These are phyloP conservation scores for Fonsecaea erecta DNA, from an alignment of 2,329 filamentous ascomycete species.

Conservation along the genomic window DNA sequence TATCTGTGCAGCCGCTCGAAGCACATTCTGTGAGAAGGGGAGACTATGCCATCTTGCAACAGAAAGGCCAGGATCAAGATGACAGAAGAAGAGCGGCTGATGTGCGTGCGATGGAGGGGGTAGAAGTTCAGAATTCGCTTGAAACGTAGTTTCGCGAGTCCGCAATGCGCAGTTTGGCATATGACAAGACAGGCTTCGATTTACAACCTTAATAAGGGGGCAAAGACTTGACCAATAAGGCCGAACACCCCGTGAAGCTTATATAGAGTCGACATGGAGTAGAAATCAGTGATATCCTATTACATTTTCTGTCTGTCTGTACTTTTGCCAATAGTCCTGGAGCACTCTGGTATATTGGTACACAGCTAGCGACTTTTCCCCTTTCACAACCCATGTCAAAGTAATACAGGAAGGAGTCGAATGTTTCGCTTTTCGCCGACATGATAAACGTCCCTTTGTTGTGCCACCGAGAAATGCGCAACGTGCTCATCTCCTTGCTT, in stretches of 20 bases:
- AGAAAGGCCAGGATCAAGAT: neutral
- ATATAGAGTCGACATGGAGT: neutral
- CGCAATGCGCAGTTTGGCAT: neutral
- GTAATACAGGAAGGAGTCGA: slow-evolving; percentile 28
- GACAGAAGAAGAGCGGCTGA: neutral
- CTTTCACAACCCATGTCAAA: neutral
- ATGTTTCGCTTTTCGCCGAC: slow-evolving; percentile 7
- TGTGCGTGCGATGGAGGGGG: neutral
- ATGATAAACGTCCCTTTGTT: neutral
- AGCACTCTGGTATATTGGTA: slow-evolving; percentile 9
- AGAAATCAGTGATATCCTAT: neutral
- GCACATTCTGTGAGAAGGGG: slow-evolving; percentile 20
- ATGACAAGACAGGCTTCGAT: neutral
- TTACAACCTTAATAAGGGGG: neutral
- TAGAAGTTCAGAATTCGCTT: neutral
- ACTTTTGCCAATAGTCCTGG: neutral
- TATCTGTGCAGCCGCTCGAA: slow-evolving; percentile 25
- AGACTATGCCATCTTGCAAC: neutral
- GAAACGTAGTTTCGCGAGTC: slow-evolving; percentile 1
- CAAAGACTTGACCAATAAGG: neutral
- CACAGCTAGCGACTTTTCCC: slow-evolving; percentile 23
- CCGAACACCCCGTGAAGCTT: neutral
- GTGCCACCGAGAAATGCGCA: neutral
- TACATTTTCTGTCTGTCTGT: neutral
- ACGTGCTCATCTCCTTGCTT: slow-evolving; percentile 42